phyloP scores from a whole-genome alignment of 305 asterid species.

The Ajuga reptans region DNA sequence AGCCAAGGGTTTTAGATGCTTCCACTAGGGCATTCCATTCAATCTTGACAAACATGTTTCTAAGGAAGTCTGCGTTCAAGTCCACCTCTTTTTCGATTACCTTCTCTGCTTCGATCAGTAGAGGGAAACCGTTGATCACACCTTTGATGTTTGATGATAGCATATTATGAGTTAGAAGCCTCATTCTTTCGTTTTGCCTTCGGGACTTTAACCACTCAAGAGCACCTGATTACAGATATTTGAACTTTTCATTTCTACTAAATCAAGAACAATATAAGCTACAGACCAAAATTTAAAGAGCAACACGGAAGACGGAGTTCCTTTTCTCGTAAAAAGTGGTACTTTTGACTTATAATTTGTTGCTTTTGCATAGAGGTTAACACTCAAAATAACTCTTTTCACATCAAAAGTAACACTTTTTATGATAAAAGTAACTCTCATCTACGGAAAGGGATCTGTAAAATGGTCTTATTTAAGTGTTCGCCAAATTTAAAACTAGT shows the following conservation, averaged over 20 bases:
- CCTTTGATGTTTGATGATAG: conserved; percentile 78
- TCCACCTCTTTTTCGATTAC: conserved; percentile 57
- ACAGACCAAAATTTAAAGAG: not conserved
- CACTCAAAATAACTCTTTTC: no score
- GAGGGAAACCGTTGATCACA: conserved; percentile 61
- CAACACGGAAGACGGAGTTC: no score
- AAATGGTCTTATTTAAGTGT: no score
- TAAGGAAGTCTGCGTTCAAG: conserved; percentile 54
- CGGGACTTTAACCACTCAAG: not conserved
- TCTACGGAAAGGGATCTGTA: no score
- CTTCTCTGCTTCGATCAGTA: conserved; percentile 53
- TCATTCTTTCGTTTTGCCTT: conserved; percentile 33
- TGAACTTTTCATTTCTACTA: not conserved
- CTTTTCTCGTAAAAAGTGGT: no score
- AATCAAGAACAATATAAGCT: not conserved
- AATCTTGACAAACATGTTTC: conserved; percentile 58
- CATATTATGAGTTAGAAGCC: conserved; percentile 81
- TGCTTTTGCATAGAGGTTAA: no score
- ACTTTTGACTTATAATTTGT: no score
- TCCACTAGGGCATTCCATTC: conserved; percentile 71
- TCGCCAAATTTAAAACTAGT: not conserved
- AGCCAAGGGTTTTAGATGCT: conserved; percentile 65
- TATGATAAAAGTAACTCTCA: no score
- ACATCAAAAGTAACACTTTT: no score
- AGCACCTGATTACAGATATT: conserved; percentile 2